Conservation (phyloP, 441 rosid species). For the Viola pubescens region DNA sequence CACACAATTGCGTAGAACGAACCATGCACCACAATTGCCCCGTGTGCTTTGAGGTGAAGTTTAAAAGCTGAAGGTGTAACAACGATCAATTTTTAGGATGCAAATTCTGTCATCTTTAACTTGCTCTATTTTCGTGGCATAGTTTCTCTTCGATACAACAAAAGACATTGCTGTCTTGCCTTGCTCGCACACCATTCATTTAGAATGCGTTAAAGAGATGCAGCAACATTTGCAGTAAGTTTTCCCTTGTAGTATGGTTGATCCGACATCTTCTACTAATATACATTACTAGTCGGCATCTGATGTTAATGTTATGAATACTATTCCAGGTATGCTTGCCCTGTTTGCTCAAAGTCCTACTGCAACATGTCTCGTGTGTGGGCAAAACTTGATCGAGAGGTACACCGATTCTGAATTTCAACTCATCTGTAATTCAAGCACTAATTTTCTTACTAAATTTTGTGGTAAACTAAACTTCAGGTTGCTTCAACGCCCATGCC, state of each 20-base stretch:
- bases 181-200: constrained; percentile 62
- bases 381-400: constrained; percentile 61
- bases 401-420: constrained; percentile 2
- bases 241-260: not conserved
- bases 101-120: not conserved
- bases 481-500: constrained; percentile 84
- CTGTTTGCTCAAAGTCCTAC: constrained; percentile 76
- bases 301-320: not conserved
- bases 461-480: constrained; percentile 29
- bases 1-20: constrained; percentile 54
- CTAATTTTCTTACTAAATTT: not conserved
- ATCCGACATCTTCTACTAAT: not conserved
- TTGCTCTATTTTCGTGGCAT: constrained; percentile 3
- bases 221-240: constrained; percentile 41
- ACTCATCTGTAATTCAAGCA: not conserved
- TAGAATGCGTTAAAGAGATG: constrained; percentile 53
- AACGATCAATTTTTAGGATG: not conserved
- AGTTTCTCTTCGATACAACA: constrained; percentile 57
- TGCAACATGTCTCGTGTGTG: constrained; percentile 63
- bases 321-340: constrained; percentile 63
- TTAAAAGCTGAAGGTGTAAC: not conserved
- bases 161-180: constrained; percentile 43
- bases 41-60: constrained; percentile 54
- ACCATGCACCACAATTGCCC: constrained; percentile 62
- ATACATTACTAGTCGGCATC: too few species aligned